These are phyloP conservation scores for Ganoderma lucidum DNA, from an alignment of 1,284 basidiomycete species.

Conservation along the genomic window DNA sequence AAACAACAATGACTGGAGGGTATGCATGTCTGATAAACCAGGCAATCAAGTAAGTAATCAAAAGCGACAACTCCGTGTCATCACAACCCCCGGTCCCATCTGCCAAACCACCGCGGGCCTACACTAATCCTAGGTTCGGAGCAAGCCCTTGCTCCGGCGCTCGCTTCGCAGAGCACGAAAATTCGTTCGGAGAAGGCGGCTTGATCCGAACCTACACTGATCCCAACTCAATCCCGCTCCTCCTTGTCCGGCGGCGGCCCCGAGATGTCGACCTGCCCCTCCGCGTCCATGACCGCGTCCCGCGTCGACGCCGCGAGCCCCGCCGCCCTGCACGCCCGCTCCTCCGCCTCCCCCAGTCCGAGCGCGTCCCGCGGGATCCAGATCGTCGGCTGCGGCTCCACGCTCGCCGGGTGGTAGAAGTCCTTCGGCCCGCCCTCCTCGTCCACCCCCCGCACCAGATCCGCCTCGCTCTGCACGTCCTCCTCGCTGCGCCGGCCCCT, in stretches of 20 bases:
- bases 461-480: slow-evolving; percentile 9
- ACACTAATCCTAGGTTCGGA: too few species aligned
- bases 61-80: background rate
- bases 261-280: slow-evolving; percentile 71
- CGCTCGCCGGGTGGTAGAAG: slow-evolving; percentile 86
- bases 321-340: slow-evolving; percentile 57
- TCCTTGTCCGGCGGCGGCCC: slow-evolving; percentile 48
- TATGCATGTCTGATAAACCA: background rate
- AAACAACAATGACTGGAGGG: background rate
- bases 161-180: too few species aligned
- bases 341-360: slow-evolving; percentile 74
- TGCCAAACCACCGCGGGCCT: too few species aligned
- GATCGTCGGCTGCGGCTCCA: slow-evolving; percentile 75
- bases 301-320: slow-evolving; percentile 66
- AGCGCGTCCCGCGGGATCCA: slow-evolving; percentile 84
- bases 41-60: too few species aligned
- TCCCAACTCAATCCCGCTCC: background rate
- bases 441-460: slow-evolving; percentile 31
- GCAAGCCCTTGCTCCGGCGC: too few species aligned
- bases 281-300: slow-evolving; percentile 70
- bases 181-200: too few species aligned
- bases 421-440: slow-evolving; percentile 46
- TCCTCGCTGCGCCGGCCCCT: background rate
- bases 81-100: background rate
- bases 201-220: too few species aligned